Conservation (phyloP, 2,329 filamentous ascomycete genomes). For the Alternaria longipes region DNA sequence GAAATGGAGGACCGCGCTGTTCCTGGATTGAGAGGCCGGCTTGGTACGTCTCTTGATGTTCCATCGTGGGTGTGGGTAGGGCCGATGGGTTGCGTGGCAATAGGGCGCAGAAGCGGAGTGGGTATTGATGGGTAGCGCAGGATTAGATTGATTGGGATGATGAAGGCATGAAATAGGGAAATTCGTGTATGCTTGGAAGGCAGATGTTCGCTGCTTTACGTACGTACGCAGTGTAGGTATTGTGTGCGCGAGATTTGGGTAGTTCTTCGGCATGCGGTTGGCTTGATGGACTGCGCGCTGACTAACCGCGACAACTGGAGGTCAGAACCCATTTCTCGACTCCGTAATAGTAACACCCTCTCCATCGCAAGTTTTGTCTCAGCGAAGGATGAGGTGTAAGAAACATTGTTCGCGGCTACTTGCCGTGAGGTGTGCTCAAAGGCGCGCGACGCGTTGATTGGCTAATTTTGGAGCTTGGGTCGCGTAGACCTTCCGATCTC, state of each 20-base stretch:
- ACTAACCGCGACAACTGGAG: neutral
- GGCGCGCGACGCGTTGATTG: constrained; percentile 9
- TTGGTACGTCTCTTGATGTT: neutral
- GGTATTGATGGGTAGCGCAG: neutral
- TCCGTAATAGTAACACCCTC: neutral
- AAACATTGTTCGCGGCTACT: constrained; percentile 1
- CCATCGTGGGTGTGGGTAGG: neutral
- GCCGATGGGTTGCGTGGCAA: neutral
- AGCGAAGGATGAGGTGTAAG: neutral
- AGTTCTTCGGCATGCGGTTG: neutral
- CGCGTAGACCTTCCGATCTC: constrained; percentile 11
- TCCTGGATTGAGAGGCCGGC: constrained; percentile 1
- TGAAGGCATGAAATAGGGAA: neutral
- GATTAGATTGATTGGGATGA: neutral
- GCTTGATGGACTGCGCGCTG: neutral
- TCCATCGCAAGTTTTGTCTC: neutral
- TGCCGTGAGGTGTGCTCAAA: neutral
- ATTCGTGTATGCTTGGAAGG: neutral
- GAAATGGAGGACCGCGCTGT: neutral
- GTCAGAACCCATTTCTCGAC: neutral
- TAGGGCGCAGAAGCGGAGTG: neutral
- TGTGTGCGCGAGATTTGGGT: neutral
- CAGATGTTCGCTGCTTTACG: neutral
- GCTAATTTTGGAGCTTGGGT: constrained; percentile 1
- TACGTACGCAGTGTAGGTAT: neutral